Evolutionary conservation across 768 basidiomycete species (phyloP).

Genomic region (Agrocybe praecox): DNA sequence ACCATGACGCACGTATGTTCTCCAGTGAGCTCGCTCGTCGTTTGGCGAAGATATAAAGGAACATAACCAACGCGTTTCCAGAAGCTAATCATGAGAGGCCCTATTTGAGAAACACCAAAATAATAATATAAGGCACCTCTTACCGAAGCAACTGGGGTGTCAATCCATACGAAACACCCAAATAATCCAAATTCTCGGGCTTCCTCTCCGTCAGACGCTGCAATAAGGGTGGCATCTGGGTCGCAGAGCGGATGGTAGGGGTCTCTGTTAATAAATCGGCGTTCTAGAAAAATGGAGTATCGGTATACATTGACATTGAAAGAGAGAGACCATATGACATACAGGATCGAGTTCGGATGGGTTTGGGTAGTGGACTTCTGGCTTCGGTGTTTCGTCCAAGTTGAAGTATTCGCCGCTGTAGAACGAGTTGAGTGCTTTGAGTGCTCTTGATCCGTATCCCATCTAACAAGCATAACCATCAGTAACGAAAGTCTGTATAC

Average conservation of each 20-base stretch:
- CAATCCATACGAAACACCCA: slow-evolving; percentile 95
- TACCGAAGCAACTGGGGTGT: slow-evolving; percentile 83
- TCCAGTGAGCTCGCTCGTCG: slow-evolving; percentile 92
- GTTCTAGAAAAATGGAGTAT: slow-evolving; percentile 27
- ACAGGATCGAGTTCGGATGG: slow-evolving; percentile 49
- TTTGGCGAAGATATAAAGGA: slow-evolving; percentile 92
- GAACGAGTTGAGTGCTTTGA: slow-evolving; percentile 86
- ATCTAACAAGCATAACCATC: slow-evolving; percentile 54
- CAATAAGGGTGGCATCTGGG: slow-evolving; percentile 89
- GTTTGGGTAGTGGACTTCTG: slow-evolving; percentile 64
- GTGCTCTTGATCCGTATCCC: slow-evolving; percentile 93
- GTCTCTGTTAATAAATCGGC: slow-evolving; percentile 74
- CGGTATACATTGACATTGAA: too few relatives aligned
- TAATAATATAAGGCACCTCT: too few relatives aligned
- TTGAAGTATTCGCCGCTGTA: slow-evolving; percentile 93
- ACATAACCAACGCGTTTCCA: slow-evolving; percentile 95
- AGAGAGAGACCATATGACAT: slow-evolving; percentile 16
- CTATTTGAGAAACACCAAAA: too few relatives aligned
- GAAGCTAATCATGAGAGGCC: slow-evolving; percentile 70
- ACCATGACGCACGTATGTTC: slow-evolving; percentile 98
- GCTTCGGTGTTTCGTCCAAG: slow-evolving; percentile 65
- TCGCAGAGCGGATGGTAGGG: slow-evolving; percentile 68
- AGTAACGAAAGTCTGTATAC: neutral
- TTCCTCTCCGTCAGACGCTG: slow-evolving; percentile 88
- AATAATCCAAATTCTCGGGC: slow-evolving; percentile 89